A percentile compares a stretch with the other conserved stretches of the same genome.
Evolutionary conservation across 78 protist species (phyloP).

Genomic region (Blattamonas nauphoetae): DNA sequence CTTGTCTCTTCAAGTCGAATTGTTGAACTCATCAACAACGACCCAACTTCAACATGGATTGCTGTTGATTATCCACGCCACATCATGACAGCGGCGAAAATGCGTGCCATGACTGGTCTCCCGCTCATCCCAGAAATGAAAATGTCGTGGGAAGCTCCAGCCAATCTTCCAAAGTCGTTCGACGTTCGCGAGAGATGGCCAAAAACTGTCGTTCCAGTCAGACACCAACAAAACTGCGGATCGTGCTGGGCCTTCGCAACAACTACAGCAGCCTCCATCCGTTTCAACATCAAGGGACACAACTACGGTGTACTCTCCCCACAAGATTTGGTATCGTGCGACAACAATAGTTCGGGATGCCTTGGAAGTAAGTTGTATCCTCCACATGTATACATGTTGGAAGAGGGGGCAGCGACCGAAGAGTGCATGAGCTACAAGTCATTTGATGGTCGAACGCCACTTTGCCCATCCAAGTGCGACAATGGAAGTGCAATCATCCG

Average conservation of each 20-base stretch:
- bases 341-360: constrained; percentile 5
- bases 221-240: constrained; percentile 37
- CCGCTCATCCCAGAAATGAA: too few relatives aligned
- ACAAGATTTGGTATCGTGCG: constrained; percentile 25
- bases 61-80: too few relatives aligned
- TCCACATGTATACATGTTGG: neutral
- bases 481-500: neutral
- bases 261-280: neutral
- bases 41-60: too few relatives aligned
- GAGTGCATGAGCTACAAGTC: constrained; percentile 16
- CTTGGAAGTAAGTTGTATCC: neutral
- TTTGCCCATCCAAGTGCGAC: constrained; percentile 14
- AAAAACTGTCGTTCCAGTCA: neutral
- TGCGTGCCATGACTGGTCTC: too few relatives aligned
- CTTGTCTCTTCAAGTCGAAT: too few relatives aligned
- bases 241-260: constrained; percentile 46
- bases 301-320: constrained; percentile 1
- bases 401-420: constrained; percentile 13
- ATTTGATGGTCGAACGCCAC: neutral
- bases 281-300: neutral
- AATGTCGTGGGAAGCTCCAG: neutral
- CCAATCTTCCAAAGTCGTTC: neutral
- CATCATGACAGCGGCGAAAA: too few relatives aligned
- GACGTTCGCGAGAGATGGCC: constrained; percentile 3
- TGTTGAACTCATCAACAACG: too few relatives aligned